Evolutionary conservation across 306 rosid genomes (phyloP), one percentile per base, ranked within the genome.

Genomic region (Begonia loranthoides): DNA sequence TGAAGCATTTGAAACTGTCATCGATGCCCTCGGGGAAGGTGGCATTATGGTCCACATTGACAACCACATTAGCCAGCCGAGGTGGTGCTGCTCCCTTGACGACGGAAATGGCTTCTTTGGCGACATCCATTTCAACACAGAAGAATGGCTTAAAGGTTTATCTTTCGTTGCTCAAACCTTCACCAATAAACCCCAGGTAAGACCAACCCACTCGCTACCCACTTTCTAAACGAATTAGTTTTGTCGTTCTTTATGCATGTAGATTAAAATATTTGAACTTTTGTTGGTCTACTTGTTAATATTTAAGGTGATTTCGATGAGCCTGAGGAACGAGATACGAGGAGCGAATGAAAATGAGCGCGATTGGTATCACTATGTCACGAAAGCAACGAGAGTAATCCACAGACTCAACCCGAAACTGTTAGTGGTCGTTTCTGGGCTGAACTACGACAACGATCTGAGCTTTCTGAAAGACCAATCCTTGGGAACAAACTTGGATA

Each of bases 21-120:
- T 70, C 12, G 1, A 43, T 7, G 80, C 68, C 8, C 61, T 80
- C 13, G 76, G 70, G 9, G 52, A 17, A 11, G 68, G 62, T 1
- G 72, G 72, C 7, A 51, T 80, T 10, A 73, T 50, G 53, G 76
- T 79, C 0, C 33, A 67, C 65, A 7, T 76, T 19, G 87, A 80
- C 52, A 80, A 80, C 41, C 83, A 80, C 34, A 81, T 80, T 4
- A 76, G 83, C 40, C 55, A 67, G 9, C 74, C 87, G 0, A 68
- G 75, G 9, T 80, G 87, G 87, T 80, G 83, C 0, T 80, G 83
- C 5, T 1, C 41, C 22, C 70, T 70, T 41, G 60, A 76, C 11
- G 83, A 80, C 54, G 83, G 68, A 6, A 76, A 80, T 68, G 78
- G 80, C 0, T 80, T 80, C 68, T 80, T 70, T 12, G 47, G 71